Conservation (phyloP, 345 rosid species). For the Reutealis trisperma region DNA sequence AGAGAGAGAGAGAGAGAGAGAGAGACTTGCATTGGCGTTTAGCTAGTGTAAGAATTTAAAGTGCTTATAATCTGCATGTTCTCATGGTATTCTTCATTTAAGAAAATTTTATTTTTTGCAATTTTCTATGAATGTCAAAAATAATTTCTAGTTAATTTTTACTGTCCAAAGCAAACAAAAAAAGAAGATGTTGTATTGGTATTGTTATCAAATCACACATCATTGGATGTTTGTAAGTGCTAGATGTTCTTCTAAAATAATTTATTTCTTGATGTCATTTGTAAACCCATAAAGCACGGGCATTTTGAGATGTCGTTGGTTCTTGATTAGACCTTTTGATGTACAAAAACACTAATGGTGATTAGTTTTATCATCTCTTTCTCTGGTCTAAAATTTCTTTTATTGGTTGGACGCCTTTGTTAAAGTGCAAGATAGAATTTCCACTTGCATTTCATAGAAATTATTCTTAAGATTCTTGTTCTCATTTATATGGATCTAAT, state of each 20-base stretch:
- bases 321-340: constrained; percentile 1
- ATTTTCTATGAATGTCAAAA: no score
- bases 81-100: no score
- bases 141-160: no score
- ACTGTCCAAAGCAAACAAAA: no score
- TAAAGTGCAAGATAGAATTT: background rate
- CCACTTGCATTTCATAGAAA: background rate
- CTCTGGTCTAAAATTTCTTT: background rate
- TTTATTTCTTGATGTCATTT: background rate
- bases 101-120: no score
- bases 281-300: background rate
- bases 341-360: background rate
- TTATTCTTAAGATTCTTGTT: background rate
- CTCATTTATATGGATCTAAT: background rate
- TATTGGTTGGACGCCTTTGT: background rate
- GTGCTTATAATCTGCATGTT: no score
- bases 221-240: background rate
- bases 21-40: no score
- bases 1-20: no score
- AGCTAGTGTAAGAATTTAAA: no score
- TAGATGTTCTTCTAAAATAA: background rate
- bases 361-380: background rate
- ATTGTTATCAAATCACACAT: background rate
- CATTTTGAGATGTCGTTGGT: background rate
- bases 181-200: no score